These are phyloP conservation scores for Pseudogymnoascus pannorum DNA, from an alignment of 2,329 filamentous ascomycete species.

Conservation along the genomic window DNA sequence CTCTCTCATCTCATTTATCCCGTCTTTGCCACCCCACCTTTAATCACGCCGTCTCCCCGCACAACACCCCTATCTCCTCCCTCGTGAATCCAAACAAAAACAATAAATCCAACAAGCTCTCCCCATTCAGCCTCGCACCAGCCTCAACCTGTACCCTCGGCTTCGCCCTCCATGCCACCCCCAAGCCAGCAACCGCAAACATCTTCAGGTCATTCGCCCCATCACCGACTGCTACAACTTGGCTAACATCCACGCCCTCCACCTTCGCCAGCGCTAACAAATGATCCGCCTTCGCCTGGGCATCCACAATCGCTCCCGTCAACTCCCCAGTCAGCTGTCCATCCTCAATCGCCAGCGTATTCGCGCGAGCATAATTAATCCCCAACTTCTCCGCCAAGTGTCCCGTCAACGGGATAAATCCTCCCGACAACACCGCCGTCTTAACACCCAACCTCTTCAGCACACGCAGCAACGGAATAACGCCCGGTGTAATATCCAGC, in stretches of 20 bases:
- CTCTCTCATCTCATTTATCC: background rate
- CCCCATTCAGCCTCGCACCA: conserved; percentile 62
- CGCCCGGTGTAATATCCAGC: conserved; percentile 77
- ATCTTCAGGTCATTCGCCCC: conserved; percentile 78
- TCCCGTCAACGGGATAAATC: conserved; percentile 79
- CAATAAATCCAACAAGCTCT: conserved; percentile 63
- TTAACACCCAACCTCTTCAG: conserved; percentile 75
- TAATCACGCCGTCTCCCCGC: background rate
- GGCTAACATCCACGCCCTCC: conserved; percentile 57
- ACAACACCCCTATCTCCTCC: conserved; percentile 45
- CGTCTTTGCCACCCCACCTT: too few species aligned
- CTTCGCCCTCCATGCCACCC: conserved; percentile 80
- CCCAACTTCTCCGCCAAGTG: conserved; percentile 79
- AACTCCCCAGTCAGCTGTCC: conserved; percentile 64
- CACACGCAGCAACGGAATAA: conserved; percentile 62
- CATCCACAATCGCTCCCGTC: conserved; percentile 65
- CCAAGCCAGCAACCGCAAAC: conserved; percentile 67
- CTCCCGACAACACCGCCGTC: conserved; percentile 85
- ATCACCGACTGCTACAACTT: conserved; percentile 70
- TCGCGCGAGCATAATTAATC: conserved; percentile 82
- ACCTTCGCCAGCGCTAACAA: conserved; percentile 62
- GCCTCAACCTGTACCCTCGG: conserved; percentile 74
- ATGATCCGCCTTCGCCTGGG: conserved; percentile 65
- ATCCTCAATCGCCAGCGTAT: conserved; percentile 64
- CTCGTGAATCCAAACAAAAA: conserved; percentile 66